Base-by-base conservation (phyloP, 768 basidiomycete genomes). In the Mycena haematopus region DNA sequence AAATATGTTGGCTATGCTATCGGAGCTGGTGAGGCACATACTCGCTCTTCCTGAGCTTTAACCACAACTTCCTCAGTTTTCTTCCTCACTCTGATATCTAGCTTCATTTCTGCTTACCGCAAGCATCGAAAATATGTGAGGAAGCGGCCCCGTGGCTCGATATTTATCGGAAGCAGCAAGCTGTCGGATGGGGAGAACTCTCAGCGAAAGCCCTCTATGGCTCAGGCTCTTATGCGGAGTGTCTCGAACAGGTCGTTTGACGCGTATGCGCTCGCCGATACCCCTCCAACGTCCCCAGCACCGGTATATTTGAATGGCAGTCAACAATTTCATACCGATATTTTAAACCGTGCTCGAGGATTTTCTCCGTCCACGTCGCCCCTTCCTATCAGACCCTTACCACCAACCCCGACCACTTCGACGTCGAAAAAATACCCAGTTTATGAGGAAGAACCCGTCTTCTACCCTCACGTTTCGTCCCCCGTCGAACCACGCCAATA, bases 161-260 rank as follows among this genome's bases (percentile, higher is more conserved):
- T 58, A 44, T 67, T 67, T 44, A 58, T 55, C 35, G 62, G 62
- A 25, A 36, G 27, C 27, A 36, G 27, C 27, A n/a, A 35, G 14
- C 50, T 67, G 27, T 67, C 65, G 14, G 55, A 36, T 38, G 59
- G 62, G n/a, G 50, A 60, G 56, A 63, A 29, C 22, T 49, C 58
- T 7, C 55, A 62, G 3, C 62, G 36, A 60, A 64, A 63, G 42
- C 59, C 51, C 29, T 67, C 66, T 14, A 60, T 67, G 58, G 36
- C 62, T 38, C 66, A 67, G 29, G 56, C 62, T 1, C 66, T 67
- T 22, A 63, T 63, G 66, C 58, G 52, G 1, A 67, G 66, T 38
- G 66, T 64, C 38, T 67, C 66, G 29, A 61, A 60, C 46, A 40
- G 56, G 29, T 67, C 66, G 24, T 67, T 67, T 38, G 66, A 67